Conservation (phyloP, 345 rosid species). For the Populus alba region DNA sequence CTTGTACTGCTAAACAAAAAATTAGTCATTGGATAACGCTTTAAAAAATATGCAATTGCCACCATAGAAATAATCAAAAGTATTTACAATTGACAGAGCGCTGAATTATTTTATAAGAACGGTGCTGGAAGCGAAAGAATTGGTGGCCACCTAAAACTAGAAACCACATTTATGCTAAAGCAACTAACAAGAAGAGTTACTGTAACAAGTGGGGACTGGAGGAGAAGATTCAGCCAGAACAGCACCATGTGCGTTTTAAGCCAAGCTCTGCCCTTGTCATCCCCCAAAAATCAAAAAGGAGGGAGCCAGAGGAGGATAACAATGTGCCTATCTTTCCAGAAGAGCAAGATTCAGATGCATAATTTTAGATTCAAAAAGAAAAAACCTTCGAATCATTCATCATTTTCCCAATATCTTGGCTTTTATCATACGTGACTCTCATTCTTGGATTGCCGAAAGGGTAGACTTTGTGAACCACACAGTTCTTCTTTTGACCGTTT, state of each 20-base stretch:
- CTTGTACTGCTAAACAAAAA: background rate
- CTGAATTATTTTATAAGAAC: background rate
- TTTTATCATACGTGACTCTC: conserved; percentile 22
- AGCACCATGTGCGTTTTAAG: background rate
- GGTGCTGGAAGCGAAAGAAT: background rate
- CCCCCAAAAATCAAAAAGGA: background rate
- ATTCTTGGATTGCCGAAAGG: conserved; percentile 24
- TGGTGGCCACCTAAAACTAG: background rate
- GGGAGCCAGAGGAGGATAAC: background rate
- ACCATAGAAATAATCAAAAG: background rate
- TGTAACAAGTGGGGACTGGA: background rate
- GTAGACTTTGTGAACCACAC: conserved; percentile 15
- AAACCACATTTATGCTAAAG: background rate
- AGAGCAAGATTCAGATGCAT: background rate
- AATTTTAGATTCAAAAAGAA: background rate
- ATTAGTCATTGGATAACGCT: background rate
- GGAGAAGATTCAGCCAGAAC: background rate
- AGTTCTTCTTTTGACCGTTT: conserved; percentile 31
- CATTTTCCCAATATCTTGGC: background rate
- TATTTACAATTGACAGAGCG: background rate
- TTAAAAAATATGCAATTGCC: background rate
- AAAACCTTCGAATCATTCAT: background rate
- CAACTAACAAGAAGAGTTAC: background rate
- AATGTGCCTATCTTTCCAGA: background rate
- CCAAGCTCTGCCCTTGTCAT: background rate